Evolutionary conservation across 257 asterid genomes (phyloP).

Genomic region (Przewalskia tangutica): DNA sequence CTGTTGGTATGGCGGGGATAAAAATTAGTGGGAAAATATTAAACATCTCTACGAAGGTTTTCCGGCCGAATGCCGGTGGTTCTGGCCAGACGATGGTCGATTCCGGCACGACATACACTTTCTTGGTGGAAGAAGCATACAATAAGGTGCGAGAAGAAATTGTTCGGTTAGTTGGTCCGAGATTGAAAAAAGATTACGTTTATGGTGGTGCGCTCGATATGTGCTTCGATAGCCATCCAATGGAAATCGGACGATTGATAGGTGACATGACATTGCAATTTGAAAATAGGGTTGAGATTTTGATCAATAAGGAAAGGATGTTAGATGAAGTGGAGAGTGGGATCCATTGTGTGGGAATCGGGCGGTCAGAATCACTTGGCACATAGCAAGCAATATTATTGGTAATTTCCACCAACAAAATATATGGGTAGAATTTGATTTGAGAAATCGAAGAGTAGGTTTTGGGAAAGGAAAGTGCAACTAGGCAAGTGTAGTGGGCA

Average conservation of each 20-base stretch:
- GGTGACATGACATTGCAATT: constrained; percentile 57
- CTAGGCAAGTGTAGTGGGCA: not conserved
- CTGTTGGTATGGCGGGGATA: constrained; percentile 53
- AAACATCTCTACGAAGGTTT: constrained; percentile 33
- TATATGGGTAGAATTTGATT: constrained; percentile 80
- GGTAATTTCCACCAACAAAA: constrained; percentile 85
- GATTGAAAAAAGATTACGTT: constrained; percentile 44
- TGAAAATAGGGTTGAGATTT: constrained; percentile 51
- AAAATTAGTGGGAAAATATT: constrained; percentile 42
- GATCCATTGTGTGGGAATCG: constrained; percentile 58
- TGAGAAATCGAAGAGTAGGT: constrained; percentile 46
- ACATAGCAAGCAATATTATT: constrained; percentile 51
- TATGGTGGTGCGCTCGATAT: constrained; percentile 58
- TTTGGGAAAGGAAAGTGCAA: constrained; percentile 63
- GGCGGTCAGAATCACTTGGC: constrained; percentile 58
- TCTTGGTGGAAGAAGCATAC: constrained; percentile 62
- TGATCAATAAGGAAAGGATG: constrained; percentile 31
- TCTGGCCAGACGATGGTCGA: constrained; percentile 87
- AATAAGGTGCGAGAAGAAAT: constrained; percentile 45
- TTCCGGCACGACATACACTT: constrained; percentile 79
- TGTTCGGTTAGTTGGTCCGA: constrained; percentile 39
- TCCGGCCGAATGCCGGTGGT: constrained; percentile 65
- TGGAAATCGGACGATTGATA: constrained; percentile 33
- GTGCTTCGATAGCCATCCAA: constrained; percentile 53
- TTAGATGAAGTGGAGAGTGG: constrained; percentile 55